These are phyloP conservation scores for Xylaria multiplex DNA, from an alignment of 2,329 filamentous ascomycete genomes.

Conservation along the genomic window DNA sequence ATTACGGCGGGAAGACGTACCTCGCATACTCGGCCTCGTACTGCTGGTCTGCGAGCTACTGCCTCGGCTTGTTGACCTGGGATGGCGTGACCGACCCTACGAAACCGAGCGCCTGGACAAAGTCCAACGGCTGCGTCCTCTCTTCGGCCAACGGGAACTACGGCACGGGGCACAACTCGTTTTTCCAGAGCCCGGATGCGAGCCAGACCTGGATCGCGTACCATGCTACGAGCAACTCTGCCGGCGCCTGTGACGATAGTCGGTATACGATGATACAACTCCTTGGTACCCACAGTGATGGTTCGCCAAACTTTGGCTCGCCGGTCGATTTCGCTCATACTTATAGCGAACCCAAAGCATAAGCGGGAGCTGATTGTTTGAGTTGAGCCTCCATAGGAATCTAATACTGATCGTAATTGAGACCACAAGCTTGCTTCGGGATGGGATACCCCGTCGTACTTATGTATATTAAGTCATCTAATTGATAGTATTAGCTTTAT, in stretches of 20 bases:
- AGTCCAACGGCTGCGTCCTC: slow-evolving; percentile 61
- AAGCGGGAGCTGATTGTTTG: neutral
- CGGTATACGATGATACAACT: slow-evolving; percentile 65
- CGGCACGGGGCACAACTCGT: slow-evolving; percentile 67
- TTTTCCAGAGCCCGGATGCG: slow-evolving; percentile 66
- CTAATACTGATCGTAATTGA: neutral
- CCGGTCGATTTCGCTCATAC: slow-evolving; percentile 37
- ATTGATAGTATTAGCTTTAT: neutral
- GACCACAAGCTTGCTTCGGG: neutral
- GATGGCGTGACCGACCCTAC: slow-evolving; percentile 61
- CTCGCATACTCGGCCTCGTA: slow-evolving; percentile 65
- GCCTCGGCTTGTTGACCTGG: slow-evolving; percentile 64
- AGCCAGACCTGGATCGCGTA: slow-evolving; percentile 65
- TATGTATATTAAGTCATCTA: neutral
- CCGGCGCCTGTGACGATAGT: slow-evolving; percentile 62
- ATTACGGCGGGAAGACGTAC: slow-evolving; percentile 58
- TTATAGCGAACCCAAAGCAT: slow-evolving; percentile 27
- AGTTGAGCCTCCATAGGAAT: neutral
- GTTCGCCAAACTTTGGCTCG: slow-evolving; percentile 62
- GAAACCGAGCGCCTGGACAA: slow-evolving; percentile 58
- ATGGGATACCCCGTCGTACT: neutral
- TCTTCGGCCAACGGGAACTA: slow-evolving; percentile 65
- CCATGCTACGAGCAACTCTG: slow-evolving; percentile 61
- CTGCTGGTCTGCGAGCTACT: slow-evolving; percentile 66
- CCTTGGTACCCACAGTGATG: slow-evolving; percentile 61